phyloP scores from a whole-genome alignment of 2,329 filamentous ascomycete species.

The Lachnellula willkommii region DNA sequence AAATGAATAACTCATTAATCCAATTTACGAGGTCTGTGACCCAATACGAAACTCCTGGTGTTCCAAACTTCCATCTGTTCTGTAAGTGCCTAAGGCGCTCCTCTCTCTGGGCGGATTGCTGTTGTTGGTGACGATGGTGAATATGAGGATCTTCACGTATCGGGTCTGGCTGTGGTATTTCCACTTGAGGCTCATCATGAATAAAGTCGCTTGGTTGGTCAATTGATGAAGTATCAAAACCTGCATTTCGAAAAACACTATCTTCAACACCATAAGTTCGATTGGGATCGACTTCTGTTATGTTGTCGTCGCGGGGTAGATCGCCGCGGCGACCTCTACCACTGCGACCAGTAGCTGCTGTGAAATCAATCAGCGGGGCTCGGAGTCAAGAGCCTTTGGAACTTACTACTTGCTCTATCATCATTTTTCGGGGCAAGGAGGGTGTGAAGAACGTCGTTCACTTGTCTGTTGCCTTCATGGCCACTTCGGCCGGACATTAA shows the following conservation, averaged over 20 bases:
- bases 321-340: too few species aligned
- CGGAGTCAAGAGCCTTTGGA: neutral
- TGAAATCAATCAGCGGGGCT: neutral
- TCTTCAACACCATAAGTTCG: constrained; percentile 33
- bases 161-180: too few species aligned
- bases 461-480: constrained; percentile 11
- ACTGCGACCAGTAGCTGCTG: neutral
- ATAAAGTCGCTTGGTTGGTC: neutral
- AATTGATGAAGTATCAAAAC: constrained; percentile 26
- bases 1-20: too few species aligned
- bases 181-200: too few species aligned
- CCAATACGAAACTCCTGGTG: too few species aligned
- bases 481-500: constrained; percentile 7
- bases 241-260: constrained; percentile 32
- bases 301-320: too few species aligned
- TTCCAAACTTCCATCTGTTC: too few species aligned
- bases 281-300: constrained; percentile 18
- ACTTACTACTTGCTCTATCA: neutral
- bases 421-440: constrained; percentile 17
- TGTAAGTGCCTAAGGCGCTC: too few species aligned
- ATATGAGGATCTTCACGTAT: too few species aligned
- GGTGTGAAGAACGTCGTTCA: constrained; percentile 15
- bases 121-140: too few species aligned
- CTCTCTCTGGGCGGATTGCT: too few species aligned
- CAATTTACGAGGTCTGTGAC: too few species aligned